Evolutionary conservation across 116 monocot species (phyloP), one percentile per base, ranked within the genome.

Genomic region (Cymodocea nodosa): DNA sequence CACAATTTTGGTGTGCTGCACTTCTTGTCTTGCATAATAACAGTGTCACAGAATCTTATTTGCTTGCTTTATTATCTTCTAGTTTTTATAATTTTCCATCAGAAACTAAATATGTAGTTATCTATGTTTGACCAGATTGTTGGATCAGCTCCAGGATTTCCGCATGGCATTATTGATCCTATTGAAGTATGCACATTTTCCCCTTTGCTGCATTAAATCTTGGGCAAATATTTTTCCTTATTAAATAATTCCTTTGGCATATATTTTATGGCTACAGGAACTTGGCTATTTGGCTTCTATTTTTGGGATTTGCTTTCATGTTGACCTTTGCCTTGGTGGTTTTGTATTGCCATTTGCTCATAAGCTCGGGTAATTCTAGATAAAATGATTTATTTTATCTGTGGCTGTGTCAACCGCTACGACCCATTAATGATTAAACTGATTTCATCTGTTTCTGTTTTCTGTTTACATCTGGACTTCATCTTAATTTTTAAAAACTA

Each of bases 261-360:
- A 23, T 40, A 56, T 76, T 49, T 13, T 20, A 9, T 51, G 17
- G 16, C 35, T 58, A 25, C 80, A 98, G 98, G 92, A 89, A 74
- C 89, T 98, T 65, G 97, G 97, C 37, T 82, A 80, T 53, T 67
- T 98, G 78, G 89, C 97, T 70, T 76, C 75, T 57, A 67, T 65
- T 15, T 82, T 65, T 92, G 89, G 76, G 19, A 70, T 87, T 74
- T 90, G 91, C 71, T 75, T 87, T 3, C 95, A 90, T 79, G 92
- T 98, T 64, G 98, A 98, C 65, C 80, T 92, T 50, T 98, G 98
- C 62, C 92, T 98, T 69, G 98, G 98, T 67, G 98, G 98, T 56
- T 98, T 98, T 75, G 92, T 98, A 18, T 84, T 98, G 80, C 98
- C 98, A 69, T 98, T 98, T 74, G 98, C 98, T 78, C 76, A 83